These are phyloP conservation scores for Prototheca wickerhamii DNA, from an alignment of 163 green algal genomes.

Conservation along the genomic window DNA sequence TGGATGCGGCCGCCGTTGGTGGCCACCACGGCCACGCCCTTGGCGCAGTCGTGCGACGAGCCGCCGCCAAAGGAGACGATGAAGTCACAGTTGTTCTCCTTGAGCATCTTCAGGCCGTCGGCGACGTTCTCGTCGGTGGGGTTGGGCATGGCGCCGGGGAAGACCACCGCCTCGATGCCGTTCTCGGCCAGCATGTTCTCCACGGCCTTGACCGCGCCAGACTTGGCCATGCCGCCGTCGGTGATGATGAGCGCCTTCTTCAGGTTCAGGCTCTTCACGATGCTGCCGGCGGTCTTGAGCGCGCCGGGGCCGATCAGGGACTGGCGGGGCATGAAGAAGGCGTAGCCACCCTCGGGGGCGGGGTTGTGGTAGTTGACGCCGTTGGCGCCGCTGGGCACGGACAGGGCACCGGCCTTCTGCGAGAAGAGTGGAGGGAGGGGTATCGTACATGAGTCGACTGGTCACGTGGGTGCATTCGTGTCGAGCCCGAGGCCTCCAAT, in stretches of 20 bases:
- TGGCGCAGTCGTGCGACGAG: slow-evolving; percentile 21
- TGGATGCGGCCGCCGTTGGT: slow-evolving; percentile 20
- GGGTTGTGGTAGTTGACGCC: slow-evolving; percentile 25
- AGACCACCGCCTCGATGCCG: slow-evolving; percentile 15
- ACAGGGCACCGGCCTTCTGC: not conserved
- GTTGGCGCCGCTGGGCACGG: slow-evolving; percentile 1
- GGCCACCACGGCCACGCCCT: slow-evolving; percentile 25
- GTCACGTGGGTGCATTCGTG: not conserved
- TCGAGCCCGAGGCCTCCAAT: too few relatives aligned
- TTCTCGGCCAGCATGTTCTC: slow-evolving; percentile 11
- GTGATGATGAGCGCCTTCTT: slow-evolving; percentile 37
- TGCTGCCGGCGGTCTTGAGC: slow-evolving; percentile 6
- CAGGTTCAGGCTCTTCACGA: slow-evolving; percentile 16
- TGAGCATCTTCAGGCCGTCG: slow-evolving; percentile 10
- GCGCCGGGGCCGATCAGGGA: slow-evolving; percentile 21
- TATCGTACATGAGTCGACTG: not conserved
- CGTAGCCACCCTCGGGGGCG: slow-evolving; percentile 13
- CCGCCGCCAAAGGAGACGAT: slow-evolving; percentile 31
- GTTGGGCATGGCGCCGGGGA: slow-evolving; percentile 25
- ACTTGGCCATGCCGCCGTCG: slow-evolving; percentile 19
- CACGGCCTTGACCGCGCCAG: slow-evolving; percentile 14
- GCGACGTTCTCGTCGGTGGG: slow-evolving; percentile 21
- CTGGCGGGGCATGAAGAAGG: slow-evolving; percentile 30
- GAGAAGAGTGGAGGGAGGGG: not conserved
- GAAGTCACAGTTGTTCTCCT: slow-evolving; percentile 16